Conservation (phyloP, 495 filamentous ascomycete genomes). For the Hamigera avellanea region DNA sequence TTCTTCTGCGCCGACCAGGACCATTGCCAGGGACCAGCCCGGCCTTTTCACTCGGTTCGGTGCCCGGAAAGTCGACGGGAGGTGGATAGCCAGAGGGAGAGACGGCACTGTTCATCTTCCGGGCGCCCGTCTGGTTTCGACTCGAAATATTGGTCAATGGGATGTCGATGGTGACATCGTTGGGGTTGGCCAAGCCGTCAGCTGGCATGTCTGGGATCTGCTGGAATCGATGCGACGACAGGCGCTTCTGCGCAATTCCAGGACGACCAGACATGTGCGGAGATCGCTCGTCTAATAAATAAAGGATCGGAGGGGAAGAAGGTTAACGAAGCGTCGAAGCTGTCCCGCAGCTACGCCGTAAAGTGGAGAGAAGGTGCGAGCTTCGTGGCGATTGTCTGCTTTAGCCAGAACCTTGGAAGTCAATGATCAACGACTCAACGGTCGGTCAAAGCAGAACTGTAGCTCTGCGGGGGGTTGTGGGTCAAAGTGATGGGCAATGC, state of each 20-base stretch:
- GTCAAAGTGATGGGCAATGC: too few species aligned
- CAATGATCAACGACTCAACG: too few species aligned
- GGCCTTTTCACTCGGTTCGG: constrained; percentile 30
- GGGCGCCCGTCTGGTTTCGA: constrained; percentile 32
- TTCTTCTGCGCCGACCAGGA: constrained; percentile 36
- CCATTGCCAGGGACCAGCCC: constrained; percentile 39
- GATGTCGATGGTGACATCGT: constrained; percentile 50
- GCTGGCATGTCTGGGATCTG: constrained; percentile 30
- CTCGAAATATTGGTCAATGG: constrained; percentile 32
- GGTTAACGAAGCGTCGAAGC: not conserved
- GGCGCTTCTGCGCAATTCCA: constrained; percentile 25
- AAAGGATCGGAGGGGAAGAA: not conserved
- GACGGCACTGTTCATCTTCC: constrained; percentile 16
- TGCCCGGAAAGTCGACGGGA: constrained; percentile 1
- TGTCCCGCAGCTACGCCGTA: not conserved
- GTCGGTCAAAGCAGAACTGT: too few species aligned
- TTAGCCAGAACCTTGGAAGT: too few species aligned
- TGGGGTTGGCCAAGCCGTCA: constrained; percentile 32
- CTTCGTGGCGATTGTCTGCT: not conserved
- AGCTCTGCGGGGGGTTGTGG: too few species aligned
- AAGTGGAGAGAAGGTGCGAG: not conserved
- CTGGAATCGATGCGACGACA: constrained; percentile 33
- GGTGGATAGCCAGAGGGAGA: constrained; percentile 13
- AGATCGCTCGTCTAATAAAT: not conserved
- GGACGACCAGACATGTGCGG: constrained; percentile 20